Conservation (phyloP, 1,284 basidiomycete species). For the Clitocybe nebularis region DNA sequence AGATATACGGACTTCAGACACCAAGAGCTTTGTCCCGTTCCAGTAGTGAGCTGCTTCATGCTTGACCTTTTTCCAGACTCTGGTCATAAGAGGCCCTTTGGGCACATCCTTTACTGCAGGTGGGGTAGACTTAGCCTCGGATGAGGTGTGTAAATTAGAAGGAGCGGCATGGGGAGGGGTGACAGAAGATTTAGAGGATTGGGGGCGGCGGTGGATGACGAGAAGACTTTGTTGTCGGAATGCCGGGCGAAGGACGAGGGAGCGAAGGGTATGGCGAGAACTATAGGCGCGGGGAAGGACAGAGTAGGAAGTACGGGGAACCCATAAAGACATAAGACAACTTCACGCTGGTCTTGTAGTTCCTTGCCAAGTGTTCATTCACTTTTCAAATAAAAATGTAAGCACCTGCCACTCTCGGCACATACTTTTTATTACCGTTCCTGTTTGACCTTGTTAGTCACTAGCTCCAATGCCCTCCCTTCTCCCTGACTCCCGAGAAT, state of each 20-base stretch:
- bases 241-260: too few relatives aligned
- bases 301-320: conserved; percentile 47
- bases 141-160: conserved; percentile 20
- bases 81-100: conserved; percentile 50
- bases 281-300: conserved; percentile 41
- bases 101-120: conserved; percentile 47
- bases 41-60: conserved; percentile 97
- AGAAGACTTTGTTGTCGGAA: background rate
- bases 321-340: conserved; percentile 57
- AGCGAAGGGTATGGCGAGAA: conserved; percentile 22
- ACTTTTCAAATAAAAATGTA: conserved; percentile 1
- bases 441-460: conserved; percentile 27
- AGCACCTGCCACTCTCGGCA: background rate
- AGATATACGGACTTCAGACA: conserved; percentile 92
- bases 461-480: conserved; percentile 22
- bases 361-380: conserved; percentile 8
- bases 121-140: conserved; percentile 43
- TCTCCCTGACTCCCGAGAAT: conserved; percentile 46
- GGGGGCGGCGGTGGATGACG: conserved; percentile 7
- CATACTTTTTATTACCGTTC: background rate
- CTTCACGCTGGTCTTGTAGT: conserved; percentile 3
- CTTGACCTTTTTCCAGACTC: conserved; percentile 90
- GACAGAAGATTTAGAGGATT: conserved; percentile 27
- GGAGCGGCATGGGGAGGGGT: conserved; percentile 19
- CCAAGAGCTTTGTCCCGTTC: conserved; percentile 93